Evolutionary conservation across 306 rosid genomes (phyloP).

Genomic region (Corylus avellana): DNA sequence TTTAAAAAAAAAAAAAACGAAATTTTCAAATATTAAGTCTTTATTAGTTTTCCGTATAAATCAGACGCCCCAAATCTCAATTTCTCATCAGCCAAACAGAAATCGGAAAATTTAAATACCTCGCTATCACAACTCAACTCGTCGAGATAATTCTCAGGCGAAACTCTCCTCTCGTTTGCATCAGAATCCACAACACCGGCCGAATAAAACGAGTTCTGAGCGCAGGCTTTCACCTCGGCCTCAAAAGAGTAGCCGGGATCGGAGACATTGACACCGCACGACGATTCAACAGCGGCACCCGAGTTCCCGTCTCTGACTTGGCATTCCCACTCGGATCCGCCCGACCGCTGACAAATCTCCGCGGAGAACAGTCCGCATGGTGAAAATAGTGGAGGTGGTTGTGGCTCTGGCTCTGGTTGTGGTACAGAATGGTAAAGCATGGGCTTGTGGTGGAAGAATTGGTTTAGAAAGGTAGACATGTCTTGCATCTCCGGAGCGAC

Average conservation of each 20-base stretch:
- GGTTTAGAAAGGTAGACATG: slow-evolving; percentile 60
- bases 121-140: slow-evolving; percentile 54
- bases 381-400: slow-evolving; percentile 16
- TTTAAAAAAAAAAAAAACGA: too few relatives aligned
- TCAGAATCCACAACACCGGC: slow-evolving; percentile 39
- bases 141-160: slow-evolving; percentile 48
- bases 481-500: slow-evolving; percentile 52
- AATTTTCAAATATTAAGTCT: too few relatives aligned
- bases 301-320: slow-evolving; percentile 20
- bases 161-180: slow-evolving; percentile 36
- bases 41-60: too few relatives aligned
- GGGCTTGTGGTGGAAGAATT: slow-evolving; percentile 41
- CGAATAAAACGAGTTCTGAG: slow-evolving; percentile 36
- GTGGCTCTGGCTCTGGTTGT: slow-evolving; percentile 9
- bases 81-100: slow-evolving; percentile 17
- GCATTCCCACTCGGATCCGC: slow-evolving; percentile 25
- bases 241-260: slow-evolving; percentile 32
- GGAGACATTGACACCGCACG: slow-evolving; percentile 30
- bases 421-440: slow-evolving; percentile 28
- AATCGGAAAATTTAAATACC: slow-evolving; percentile 30
- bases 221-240: slow-evolving; percentile 23
- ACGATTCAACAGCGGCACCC: slow-evolving; percentile 14
- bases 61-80: background rate
- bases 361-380: slow-evolving; percentile 9
- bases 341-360: slow-evolving; percentile 26